Base-by-base conservation (phyloP, 495 filamentous ascomycete species). In the Lasiosphaeria miniovina region DNA sequence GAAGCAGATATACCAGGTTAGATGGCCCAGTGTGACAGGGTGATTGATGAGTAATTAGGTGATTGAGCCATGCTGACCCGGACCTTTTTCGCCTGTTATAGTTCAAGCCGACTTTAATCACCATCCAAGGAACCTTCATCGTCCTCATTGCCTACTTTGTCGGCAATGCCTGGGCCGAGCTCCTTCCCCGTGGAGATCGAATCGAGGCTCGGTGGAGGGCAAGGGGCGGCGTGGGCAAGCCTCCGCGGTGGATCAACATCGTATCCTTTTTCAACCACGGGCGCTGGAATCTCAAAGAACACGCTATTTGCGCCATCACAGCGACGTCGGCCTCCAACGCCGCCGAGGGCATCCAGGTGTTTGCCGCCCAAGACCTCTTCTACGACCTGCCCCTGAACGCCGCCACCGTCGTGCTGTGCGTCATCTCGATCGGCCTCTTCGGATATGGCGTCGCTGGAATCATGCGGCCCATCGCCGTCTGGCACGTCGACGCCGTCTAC, bases 401-500 rank as follows among this genome's bases (percentile, higher is more conserved):
- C 5, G 65, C 60, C 0, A 71, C 72, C 3, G 75, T 67, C n/a
- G 56, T 82, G 38, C 73, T 82, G 55, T 59, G 72, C 9, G 65
- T 71, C 54, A 65, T 82, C 15, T 73, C 79, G 0, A 72, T 73
- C 3, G 76, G 78, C 38, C 57, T 84, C 8, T 77, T 83, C 51
- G 83, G 83, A 0, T 86, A 80, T 52, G 83, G 82, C 5, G 62
- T 85, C 49, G 75, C 75, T 43, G 84, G 83, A 4, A 36, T 85
- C 10, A 65, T 84, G 62, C 77, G 84, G 1, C 73, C 76, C 4
- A 72, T 82, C 14, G 67, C 79, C 24, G 80, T 86, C 36, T 84
- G 79, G 62, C 83, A 81, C 17, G 72, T 75, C 0, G 79, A 83
- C 41, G 77, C 80, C 50, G 71, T 82, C 4, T 82, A 71, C 65